Evolutionary conservation across 768 basidiomycete species (phyloP), one percentile per base, ranked within the genome.

Genomic region (Phaffia tasmanica): DNA sequence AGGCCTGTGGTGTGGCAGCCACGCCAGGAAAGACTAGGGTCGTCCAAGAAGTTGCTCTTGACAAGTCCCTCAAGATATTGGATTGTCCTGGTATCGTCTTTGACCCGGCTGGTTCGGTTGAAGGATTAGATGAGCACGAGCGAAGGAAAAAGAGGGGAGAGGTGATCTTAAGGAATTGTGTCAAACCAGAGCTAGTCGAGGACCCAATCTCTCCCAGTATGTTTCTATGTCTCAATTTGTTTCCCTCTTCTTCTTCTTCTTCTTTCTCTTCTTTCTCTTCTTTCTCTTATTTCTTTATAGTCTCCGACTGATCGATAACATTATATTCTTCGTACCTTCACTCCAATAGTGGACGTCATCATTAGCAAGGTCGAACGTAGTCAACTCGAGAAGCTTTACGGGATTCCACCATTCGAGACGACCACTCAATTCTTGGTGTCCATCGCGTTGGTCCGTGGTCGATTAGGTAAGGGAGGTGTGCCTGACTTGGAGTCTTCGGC

Each of bases 11-110:
- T 2, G 91, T 97, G 6, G 94, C 93, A 18, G 88, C 93, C 14
- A 90, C 91, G 72, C 86, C 95, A 0, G 94, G 94, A 2, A 90
- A 92, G 73, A 98, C 94, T 8, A 88, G 88, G 67, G 87, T 89
- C 32, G 79, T 95, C 21, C 93, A 99, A 76, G 88, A 88, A 8
- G 78, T 98, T 6, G 89, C 89, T 69, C 81, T 99, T 3, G 94
- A 98, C 75, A 88, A 91, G 54, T 91, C 92, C 0, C 81, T 99
- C 73, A 84, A 86, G 64, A 86, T 98, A 47, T 81, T 98, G 7
- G 95, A 98, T 76, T 97, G 92, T 48, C 94, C 95, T 0, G 95
- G 94, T 69, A 91, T 98, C n/a, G 88, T 99, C 1, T 89, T 95
- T 71, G 89, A 92, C 68, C 66, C 66, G 7, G 66, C 66, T 48